Conservation (phyloP, 805 yeast genomes). For the Wickerhamiella galacta region DNA sequence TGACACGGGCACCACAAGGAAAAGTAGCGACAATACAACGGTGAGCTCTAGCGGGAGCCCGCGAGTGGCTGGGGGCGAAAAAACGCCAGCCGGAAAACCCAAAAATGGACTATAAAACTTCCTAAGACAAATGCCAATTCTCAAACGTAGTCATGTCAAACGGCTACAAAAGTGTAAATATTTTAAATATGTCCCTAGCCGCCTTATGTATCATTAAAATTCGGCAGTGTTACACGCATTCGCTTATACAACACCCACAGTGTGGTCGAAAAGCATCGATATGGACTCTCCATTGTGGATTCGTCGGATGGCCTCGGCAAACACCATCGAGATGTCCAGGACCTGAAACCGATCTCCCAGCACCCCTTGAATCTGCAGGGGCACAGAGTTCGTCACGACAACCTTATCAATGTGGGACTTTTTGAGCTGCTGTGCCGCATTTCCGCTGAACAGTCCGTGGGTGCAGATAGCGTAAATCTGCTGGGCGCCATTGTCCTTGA, state of each 20-base stretch:
- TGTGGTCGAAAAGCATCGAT: constrained; percentile 82
- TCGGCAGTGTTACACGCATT: too few relatives aligned
- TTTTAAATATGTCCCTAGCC: too few relatives aligned
- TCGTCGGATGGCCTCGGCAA: constrained; percentile 90
- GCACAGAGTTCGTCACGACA: constrained; percentile 81
- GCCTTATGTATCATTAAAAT: too few relatives aligned
- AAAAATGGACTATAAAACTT: too few relatives aligned
- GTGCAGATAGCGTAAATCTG: constrained; percentile 77
- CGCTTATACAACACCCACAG: constrained; percentile 3
- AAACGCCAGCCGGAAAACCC: too few relatives aligned
- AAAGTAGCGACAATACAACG: too few relatives aligned
- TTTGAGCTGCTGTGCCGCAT: constrained; percentile 58
- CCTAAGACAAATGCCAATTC: too few relatives aligned
- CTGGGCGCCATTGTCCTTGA: constrained; percentile 85
- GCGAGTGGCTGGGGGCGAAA: too few relatives aligned
- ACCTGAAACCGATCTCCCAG: constrained; percentile 56
- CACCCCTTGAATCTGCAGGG: constrained; percentile 45
- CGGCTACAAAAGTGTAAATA: too few relatives aligned
- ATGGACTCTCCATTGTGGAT: constrained; percentile 96
- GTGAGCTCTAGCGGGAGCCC: too few relatives aligned
- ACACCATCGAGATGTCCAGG: constrained; percentile 70
- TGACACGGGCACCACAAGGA: too few relatives aligned
- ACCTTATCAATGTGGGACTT: constrained; percentile 63
- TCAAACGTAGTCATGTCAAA: too few relatives aligned
- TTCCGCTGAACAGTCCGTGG: constrained; percentile 87